Percentiles rank a stretch among this genome's conserved stretches.
Evolutionary conservation across 768 basidiomycete species (phyloP).

Genomic region (Tricholoma sp.): DNA sequence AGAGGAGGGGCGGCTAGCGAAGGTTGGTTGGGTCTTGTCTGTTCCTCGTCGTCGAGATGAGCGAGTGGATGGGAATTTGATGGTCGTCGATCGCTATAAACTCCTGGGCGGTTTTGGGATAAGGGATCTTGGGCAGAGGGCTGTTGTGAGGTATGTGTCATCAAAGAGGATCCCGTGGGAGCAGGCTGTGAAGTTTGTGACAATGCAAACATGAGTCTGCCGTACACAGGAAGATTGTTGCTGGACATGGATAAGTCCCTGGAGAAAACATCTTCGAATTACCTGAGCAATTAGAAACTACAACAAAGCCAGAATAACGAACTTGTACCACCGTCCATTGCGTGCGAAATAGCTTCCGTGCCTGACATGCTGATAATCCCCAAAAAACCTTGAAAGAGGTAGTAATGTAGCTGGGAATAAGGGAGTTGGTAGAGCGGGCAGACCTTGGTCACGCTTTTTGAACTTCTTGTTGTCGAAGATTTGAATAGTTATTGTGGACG

Average conservation of each 20-base stretch:
- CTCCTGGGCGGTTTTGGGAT: constrained; percentile 1
- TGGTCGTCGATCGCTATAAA: constrained; percentile 7
- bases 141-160: constrained; percentile 7
- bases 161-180: constrained; percentile 12
- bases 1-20: constrained; percentile 14
- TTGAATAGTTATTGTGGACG: constrained; percentile 76
- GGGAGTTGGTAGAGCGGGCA: constrained; percentile 31
- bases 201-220: constrained; percentile 70
- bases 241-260: constrained; percentile 70
- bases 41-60: constrained; percentile 9
- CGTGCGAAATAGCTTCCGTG: constrained; percentile 46
- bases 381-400: constrained; percentile 40
- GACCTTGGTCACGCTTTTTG: constrained; percentile 79
- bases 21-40: constrained; percentile 7
- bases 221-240: constrained; percentile 76
- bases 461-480: constrained; percentile 90
- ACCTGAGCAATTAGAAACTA: constrained; percentile 21
- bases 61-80: constrained; percentile 8
- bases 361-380: constrained; percentile 54
- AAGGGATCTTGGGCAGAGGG: constrained; percentile 5
- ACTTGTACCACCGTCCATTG: constrained; percentile 36
- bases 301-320: constrained; percentile 12
- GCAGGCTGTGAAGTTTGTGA: constrained; percentile 34
- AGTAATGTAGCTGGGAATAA: constrained; percentile 30
- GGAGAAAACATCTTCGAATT: constrained; percentile 55